These are phyloP conservation scores for Camelina sativa DNA, from an alignment of 345 rosid species.

Conservation along the genomic window DNA sequence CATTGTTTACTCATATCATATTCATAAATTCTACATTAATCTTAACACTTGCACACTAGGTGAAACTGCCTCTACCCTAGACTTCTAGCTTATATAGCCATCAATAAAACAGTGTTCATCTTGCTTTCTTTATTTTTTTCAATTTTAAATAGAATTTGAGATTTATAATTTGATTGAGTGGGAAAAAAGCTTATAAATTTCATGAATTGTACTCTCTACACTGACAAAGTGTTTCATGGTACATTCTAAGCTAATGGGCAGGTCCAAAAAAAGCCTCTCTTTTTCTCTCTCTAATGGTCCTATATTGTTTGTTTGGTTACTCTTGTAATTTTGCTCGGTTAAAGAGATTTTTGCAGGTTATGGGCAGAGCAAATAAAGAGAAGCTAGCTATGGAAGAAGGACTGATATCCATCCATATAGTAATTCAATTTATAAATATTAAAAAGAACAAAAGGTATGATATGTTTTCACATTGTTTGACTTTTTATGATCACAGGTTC, in stretches of 20 bases:
- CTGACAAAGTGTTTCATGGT: constrained; percentile 50
- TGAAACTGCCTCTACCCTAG: constrained; percentile 16
- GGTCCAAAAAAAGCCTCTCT: constrained; percentile 40
- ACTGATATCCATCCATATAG: constrained; percentile 36
- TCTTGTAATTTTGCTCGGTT: constrained; percentile 47
- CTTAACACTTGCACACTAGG: constrained; percentile 8
- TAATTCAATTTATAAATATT: constrained; percentile 15
- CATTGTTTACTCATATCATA: constrained; percentile 8
- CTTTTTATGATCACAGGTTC: constrained; percentile 33
- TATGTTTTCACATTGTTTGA: constrained; percentile 45
- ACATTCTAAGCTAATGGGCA: constrained; percentile 49
- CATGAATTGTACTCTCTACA: constrained; percentile 48
- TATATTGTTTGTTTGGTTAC: constrained; percentile 46
- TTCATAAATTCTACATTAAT: constrained; percentile 16
- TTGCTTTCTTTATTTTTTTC: not conserved
- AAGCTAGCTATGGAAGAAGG: constrained; percentile 48
- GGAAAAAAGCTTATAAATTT: constrained; percentile 39
- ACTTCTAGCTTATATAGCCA: constrained; percentile 16
- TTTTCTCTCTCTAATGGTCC: constrained; percentile 47
- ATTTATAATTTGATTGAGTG: constrained; percentile 26
- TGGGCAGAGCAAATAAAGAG: constrained; percentile 48
- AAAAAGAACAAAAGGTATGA: constrained; percentile 40
- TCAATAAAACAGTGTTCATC: constrained; percentile 40
- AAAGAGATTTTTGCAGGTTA: constrained; percentile 49
- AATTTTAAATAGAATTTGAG: not conserved